Base-by-base conservation (phyloP, 2,329 filamentous ascomycete genomes). In the Aspergillus pseudonomiae region DNA sequence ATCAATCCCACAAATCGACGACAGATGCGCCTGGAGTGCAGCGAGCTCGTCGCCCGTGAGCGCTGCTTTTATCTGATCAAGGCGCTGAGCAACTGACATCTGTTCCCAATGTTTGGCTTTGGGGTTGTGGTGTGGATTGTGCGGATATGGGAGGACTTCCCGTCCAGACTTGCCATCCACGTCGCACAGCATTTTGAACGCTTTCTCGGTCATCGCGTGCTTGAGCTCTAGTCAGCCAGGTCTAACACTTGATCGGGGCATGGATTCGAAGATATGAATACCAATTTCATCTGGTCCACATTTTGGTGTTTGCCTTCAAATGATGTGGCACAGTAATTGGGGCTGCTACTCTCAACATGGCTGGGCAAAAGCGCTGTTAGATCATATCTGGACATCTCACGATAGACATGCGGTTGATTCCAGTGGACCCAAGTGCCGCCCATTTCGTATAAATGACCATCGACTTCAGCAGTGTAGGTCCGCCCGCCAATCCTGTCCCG, bases 381-480 rank as follows among this genome's bases (percentile, higher is more conserved):
- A 3, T 28, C 43, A 26, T 77, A 76, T 5, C 71, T 67, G 1
- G 64, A 65, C 0, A 77, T 56, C 39, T 77, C 75, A n/a, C 36
- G 43, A 39, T 67, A 77, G 2, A 75, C 48, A 58, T 75, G 71
- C n/a, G 69, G 69, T 46, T 73, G 70, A 6, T 39, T 58, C 73
- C 73, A 75, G 57, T 78, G 75, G 2, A 81, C 71, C 77, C 78
- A 81, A 0, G 78, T 80, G 0, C 79, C 79, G 11, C 79, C 79
- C 75, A 81, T 78, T 53, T 81, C 79, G 46, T 77, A 75, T 0
- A 73, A 69, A 6, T 70, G 70, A 0, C 77, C 76, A 1, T 75
- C 24, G 36, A 70, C 66, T 7, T 71, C 65, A 0, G 77, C 74
- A 1, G 74, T 77, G 78, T 77, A 81, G 41, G 78, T 79, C 4